Evolutionary conservation across 2,329 filamentous ascomycete genomes (phyloP), one percentile per base, ranked within the genome.

Genomic region (Fusarium sp.): DNA sequence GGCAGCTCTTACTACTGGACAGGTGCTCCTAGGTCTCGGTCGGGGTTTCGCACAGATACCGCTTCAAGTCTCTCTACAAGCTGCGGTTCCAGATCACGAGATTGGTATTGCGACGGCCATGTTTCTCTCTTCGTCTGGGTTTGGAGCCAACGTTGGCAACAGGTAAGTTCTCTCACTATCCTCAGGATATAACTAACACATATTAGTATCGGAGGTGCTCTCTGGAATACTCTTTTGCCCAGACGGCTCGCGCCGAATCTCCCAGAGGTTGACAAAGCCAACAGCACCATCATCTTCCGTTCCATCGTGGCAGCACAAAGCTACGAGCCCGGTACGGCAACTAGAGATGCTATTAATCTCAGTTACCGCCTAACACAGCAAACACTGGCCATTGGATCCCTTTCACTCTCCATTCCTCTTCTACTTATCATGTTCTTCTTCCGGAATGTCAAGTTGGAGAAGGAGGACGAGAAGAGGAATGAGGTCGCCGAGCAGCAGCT

Each of bases 181-280:
- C 9, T 50, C 0, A 6, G 2, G 45, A 18, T 16, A 50, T 50
- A 29, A n/a, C 47, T 52, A 52, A 52, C 24, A 31, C 24, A n/a
- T 13, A 62, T 56, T 0, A 75, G 73, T 2, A 59, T 75, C 9
- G 75, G 73, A 1, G 73, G 73, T 1, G 73, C 70, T 1, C 71
- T 75, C 1, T 75, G 73, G 73, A 75, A 75, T 45, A 74, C 73
- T 1, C 50, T 75, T 0, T 34, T 75, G 0, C 73, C 73, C 0
- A 50, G 67, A 2, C 64, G 73, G 0, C 70, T 75, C 1, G 29
- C 57, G 0, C 16, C 56, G 0, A 34, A 74, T 5, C 75, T 52
- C 27, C 47, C 47, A 29, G 47, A 52, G 9, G 18, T 74, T 10
- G 70, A 64, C 1, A 42, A 59, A 1, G 63, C 62, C 0, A 40